Base-by-base conservation (phyloP, 1,284 basidiomycete species). In the Athelia psychrophila region DNA sequence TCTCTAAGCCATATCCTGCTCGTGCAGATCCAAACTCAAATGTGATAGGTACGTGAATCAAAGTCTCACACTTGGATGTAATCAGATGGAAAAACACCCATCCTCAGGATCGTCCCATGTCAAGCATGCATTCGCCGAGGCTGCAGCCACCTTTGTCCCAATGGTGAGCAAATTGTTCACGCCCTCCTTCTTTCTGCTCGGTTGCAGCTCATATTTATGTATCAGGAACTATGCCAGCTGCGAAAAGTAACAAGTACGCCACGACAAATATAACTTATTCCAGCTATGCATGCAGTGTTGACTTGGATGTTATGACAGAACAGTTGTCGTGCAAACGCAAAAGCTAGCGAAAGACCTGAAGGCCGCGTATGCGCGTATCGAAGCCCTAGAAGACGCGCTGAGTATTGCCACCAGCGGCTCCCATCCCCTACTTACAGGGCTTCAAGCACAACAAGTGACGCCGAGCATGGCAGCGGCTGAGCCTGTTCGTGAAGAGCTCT, bases 341-440 rank as follows among this genome's bases (percentile, higher is more conserved):
- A 70, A 63, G 49, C 66, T 80, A 4, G 63, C 71, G 5, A 74
- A 77, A 42, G 70, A 79, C 60, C 75, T 79, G 42, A 76, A 74
- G 52, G 54, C 60, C 3, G 64, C 78, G 55, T 68, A 66, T 0
- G 69, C 76, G 33, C 70, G 79, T 10, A 77, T 84, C 35, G 74
- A 76, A 27, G 83, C 86, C 56, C 72, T 91, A 3, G 77, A 84
- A 52, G 63, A 69, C 1, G 77, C 81, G 2, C 63, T 88, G 2
- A n/a, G n/a, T n/a, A n/a, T 12, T 12, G 67, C 69, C 36, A 44
- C 51, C 51, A 45, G 52, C 44, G 51, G 52, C 35, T 20, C 42
- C 12, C 42, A 15, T 12, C 13, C 19, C 27, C 24, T 46, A 23
- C 23, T 44, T 24, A 47, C 27, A 25, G 16, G 59, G 12, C 12